Evolutionary conservation across 2,329 filamentous ascomycete species (phyloP), one percentile per base, ranked within the genome.

Genomic region (Penicillium sp.): DNA sequence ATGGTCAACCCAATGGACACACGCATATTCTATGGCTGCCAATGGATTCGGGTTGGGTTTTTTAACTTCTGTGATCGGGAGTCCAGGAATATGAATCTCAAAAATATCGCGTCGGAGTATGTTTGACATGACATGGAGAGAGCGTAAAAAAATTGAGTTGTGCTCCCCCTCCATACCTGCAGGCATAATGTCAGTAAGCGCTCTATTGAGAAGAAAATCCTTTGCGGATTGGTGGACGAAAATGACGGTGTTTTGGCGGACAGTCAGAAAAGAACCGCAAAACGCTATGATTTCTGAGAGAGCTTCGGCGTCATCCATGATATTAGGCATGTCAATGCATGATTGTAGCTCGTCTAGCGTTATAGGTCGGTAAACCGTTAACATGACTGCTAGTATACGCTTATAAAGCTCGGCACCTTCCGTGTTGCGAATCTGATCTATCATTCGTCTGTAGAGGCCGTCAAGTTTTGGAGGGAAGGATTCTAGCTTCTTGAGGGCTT

Each of bases 1-100:
- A 63, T 77, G 72, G n/a, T 72, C 61, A 33, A 69, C 46, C 73
- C 72, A 77, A 51, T 72, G 69, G 3, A 68, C 26, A 51, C 69
- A 75, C 7, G 65, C 59, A 53, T 77, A 77, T 5, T 60, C 46
- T 22, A 66, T 49, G 9, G 55, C 15, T 1, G 56, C 55, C 0
- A 76, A 52, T 2, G 67, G 71, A 11, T 12, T 11, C 8, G n/a
- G 35, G n/a, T 9, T 9, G 7, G 35, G 35, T 20, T 4, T 18
- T 37, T 3, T 37, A 9, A 37, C n/a, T 12, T 37, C 1, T 20
- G 15, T 11, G n/a, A 37, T 20, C 2, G 35, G n/a, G n/a, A 37
- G 7, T 9, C 35, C 35, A 20, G 35, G 35, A 9, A 9, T n/a
- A n/a, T 37, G 6, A 3, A 20, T 20, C 3, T 2, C n/a, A 20